Conservation (phyloP, 2,329 filamentous ascomycete genomes). For the Endoconidiophora laricicola region DNA sequence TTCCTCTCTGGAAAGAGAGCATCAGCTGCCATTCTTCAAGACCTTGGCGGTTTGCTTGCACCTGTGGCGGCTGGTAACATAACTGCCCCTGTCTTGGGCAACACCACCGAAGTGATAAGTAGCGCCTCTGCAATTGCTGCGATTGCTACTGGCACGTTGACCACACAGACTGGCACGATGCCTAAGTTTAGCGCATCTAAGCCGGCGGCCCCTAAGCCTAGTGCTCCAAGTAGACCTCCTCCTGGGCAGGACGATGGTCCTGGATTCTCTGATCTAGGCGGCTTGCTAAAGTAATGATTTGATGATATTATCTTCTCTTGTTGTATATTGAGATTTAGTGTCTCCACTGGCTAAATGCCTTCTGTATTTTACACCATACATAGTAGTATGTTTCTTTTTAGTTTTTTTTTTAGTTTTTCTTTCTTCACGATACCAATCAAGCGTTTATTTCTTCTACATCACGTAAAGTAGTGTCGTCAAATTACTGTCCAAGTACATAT, state of each 20-base stretch:
- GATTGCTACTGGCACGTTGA: neutral
- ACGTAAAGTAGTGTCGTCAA: too few relatives aligned
- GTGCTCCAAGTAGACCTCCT: neutral
- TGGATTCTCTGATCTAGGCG: conserved; percentile 21
- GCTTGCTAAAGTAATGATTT: conserved; percentile 21
- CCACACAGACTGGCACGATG: neutral
- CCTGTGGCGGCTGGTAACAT: conserved; percentile 18
- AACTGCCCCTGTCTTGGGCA: neutral
- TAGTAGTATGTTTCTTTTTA: conserved; percentile 10
- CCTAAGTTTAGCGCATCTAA: neutral
- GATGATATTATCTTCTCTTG: neutral
- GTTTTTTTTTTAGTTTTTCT: conserved; percentile 2
- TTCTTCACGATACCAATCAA: conserved; percentile 4
- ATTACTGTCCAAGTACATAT: too few relatives aligned
- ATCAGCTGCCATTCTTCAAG: conserved; percentile 40
- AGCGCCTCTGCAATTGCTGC: neutral
- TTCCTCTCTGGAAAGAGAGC: conserved; percentile 32
- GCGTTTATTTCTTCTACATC: neutral
- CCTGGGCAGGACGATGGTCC: conserved; percentile 7
- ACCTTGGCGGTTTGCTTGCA: conserved; percentile 36
- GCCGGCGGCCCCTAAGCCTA: neutral
- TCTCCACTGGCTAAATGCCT: too few relatives aligned
- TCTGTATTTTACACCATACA: conserved; percentile 11
- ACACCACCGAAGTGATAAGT: neutral
- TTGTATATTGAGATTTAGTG: neutral